phyloP scores from a whole-genome alignment of 2,329 filamentous ascomycete species.

The Chalara sp. region DNA sequence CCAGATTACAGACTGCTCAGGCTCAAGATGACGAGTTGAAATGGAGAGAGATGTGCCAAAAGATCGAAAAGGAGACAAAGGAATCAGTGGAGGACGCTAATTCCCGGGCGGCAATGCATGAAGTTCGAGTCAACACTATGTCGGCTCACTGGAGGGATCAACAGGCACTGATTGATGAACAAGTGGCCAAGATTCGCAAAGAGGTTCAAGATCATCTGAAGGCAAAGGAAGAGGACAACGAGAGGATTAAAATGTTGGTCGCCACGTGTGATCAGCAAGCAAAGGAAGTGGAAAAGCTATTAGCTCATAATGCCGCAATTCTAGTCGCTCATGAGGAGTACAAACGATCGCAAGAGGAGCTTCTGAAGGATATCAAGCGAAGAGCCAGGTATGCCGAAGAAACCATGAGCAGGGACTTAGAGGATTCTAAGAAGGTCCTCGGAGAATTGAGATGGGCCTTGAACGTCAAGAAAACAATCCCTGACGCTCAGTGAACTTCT shows the following conservation, averaged over 20 bases:
- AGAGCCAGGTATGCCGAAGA: constrained; percentile 50
- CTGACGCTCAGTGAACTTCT: constrained; percentile 40
- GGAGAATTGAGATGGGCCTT: constrained; percentile 69
- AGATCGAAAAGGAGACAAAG: constrained; percentile 50
- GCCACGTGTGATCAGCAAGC: constrained; percentile 70
- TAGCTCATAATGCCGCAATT: constrained; percentile 57
- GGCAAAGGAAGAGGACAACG: constrained; percentile 52
- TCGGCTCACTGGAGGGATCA: constrained; percentile 61
- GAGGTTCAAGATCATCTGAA: constrained; percentile 49
- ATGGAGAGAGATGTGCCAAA: constrained; percentile 60
- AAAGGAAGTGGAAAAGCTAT: constrained; percentile 55
- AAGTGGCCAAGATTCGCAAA: constrained; percentile 40
- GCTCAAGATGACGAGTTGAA: constrained; percentile 53
- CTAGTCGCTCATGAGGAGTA: constrained; percentile 54
- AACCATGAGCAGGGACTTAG: constrained; percentile 52
- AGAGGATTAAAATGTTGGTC: constrained; percentile 55
- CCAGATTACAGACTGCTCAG: constrained; percentile 53
- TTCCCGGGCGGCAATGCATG: constrained; percentile 57
- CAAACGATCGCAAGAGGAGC: constrained; percentile 56
- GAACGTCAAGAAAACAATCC: constrained; percentile 56
- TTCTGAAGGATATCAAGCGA: constrained; percentile 51
- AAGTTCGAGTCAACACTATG: constrained; percentile 63
- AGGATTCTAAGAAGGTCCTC: constrained; percentile 52
- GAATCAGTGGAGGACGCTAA: constrained; percentile 60
- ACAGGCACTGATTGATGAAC: constrained; percentile 51